Evolutionary conservation across 257 asterid genomes (phyloP).

Genomic region (Vinca minor): DNA sequence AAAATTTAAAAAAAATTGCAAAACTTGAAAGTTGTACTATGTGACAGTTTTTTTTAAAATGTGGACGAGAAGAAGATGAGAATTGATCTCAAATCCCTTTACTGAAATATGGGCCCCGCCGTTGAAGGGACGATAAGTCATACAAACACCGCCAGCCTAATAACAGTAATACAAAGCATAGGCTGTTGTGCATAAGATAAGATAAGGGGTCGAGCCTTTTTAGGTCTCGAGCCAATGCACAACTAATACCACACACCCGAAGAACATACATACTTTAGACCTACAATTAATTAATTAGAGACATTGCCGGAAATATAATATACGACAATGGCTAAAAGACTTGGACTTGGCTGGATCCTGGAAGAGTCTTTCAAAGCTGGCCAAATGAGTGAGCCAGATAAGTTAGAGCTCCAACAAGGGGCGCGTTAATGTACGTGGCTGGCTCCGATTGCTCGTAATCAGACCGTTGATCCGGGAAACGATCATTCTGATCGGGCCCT

Average conservation of each 20-base stretch:
- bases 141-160: slow-evolving; percentile 6
- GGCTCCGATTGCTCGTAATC: slow-evolving; percentile 97
- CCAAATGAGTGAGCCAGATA: slow-evolving; percentile 93
- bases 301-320: neutral
- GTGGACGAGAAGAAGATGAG: too few relatives aligned
- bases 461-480: slow-evolving; percentile 72
- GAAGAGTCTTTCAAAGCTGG: slow-evolving; percentile 40
- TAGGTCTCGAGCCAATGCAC: slow-evolving; percentile 9
- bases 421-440: slow-evolving; percentile 92
- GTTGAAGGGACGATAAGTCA: too few relatives aligned
- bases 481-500: slow-evolving; percentile 78
- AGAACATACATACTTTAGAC: too few relatives aligned
- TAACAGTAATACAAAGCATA: neutral
- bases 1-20: too few relatives aligned
- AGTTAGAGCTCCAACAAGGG: slow-evolving; percentile 75
- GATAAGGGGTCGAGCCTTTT: slow-evolving; percentile 18
- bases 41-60: too few relatives aligned
- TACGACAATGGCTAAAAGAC: neutral
- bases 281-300: too few relatives aligned
- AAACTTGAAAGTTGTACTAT: too few relatives aligned
- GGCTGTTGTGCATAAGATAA: slow-evolving; percentile 12
- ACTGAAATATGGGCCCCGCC: too few relatives aligned
- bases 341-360: too few relatives aligned
- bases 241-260: neutral
- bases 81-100: too few relatives aligned